Evolutionary conservation across 2,329 filamentous ascomycete species (phyloP), one percentile per base, ranked within the genome.

Genomic region (Rhytidhysteron rufulum): DNA sequence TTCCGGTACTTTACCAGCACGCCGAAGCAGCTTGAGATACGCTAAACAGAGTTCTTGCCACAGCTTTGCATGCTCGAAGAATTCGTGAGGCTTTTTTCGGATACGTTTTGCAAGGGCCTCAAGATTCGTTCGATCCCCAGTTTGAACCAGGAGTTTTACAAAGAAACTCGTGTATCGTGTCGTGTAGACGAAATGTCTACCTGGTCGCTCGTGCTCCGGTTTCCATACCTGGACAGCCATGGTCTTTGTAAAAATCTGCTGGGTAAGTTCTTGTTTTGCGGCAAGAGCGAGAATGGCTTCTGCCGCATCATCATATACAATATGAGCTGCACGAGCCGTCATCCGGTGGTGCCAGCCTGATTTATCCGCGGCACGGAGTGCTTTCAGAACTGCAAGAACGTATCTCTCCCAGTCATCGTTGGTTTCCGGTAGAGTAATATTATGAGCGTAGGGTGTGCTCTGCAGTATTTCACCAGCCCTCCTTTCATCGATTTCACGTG

Each of bases 181-280:
- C 0, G 88, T 95, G 61, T 93, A 96, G 27, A 95, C 88, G 56
- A 95, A 93, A 62, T 96, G 90, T 15, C 90, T 80, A 0, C 90
- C 90, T 0, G 88, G 74, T 17, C 83, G 74, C 61, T 96, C 90
- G 34, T 86, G 82, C 50, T 95, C 90, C 27, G 90, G 93, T 53
- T 90, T 91, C 90, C 90, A 96, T 4, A 96, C 88, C 57, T 94
- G 91, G 63, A 95, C 83, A 1, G 86, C 84, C 84, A 95, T 95
- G 0, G 88, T 95, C 68, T 95, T 95, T 29, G 90, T 95, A 51
- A 95, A 91, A 39, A 95, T 84, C 31, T 95, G 85, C 39, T 80
- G 77, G 36, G 88, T 90, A 11, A 94, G 79, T 40, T 91, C 86
- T 56, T 83, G 79, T 51, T 89, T 90, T 17, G 86, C 83, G 22